Conservation (phyloP, 345 rosid genomes). For the Passiflora organensis region DNA sequence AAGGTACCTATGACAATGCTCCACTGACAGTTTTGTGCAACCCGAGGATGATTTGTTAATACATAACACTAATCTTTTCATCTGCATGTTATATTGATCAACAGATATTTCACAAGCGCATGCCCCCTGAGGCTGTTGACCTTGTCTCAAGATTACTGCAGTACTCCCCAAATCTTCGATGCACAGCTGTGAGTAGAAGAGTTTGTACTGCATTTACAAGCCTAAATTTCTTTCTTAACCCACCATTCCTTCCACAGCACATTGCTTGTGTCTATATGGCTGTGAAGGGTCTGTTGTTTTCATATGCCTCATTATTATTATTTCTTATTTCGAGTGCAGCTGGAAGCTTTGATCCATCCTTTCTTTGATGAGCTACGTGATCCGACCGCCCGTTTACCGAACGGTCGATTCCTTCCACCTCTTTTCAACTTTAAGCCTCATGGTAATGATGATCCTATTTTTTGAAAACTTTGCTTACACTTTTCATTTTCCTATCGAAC, state of each 20-base stretch:
- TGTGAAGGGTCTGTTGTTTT: not conserved
- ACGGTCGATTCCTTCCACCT: slow-evolving; percentile 89
- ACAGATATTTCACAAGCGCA: slow-evolving; percentile 90
- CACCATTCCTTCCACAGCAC: no score
- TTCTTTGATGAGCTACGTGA: slow-evolving; percentile 97
- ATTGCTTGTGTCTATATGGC: not conserved
- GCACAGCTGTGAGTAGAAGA: slow-evolving; percentile 69
- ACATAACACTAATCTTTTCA: not conserved
- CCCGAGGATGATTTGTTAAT: not conserved
- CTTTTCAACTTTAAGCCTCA: slow-evolving; percentile 88
- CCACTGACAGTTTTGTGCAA: not conserved
- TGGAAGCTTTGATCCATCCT: slow-evolving; percentile 85
- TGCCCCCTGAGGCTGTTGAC: slow-evolving; percentile 98
- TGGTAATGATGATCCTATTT: slow-evolving; percentile 35
- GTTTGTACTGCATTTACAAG: not conserved
- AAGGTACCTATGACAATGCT: slow-evolving; percentile 44
- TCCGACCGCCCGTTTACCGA: slow-evolving; percentile 66
- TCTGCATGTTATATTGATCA: slow-evolving; percentile 8
- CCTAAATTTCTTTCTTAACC: not conserved
- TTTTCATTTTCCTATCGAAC: not conserved
- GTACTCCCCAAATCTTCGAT: slow-evolving; percentile 91
- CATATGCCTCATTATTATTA: not conserved
- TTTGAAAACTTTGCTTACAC: not conserved
- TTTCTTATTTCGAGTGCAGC: slow-evolving; percentile 30
- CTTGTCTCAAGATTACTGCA: slow-evolving; percentile 92